A percentile compares a stretch with the other conserved stretches of the same genome.
Evolutionary conservation across 2,329 filamentous ascomycete genomes (phyloP).

Genomic region (Xylariaceae sp.): DNA sequence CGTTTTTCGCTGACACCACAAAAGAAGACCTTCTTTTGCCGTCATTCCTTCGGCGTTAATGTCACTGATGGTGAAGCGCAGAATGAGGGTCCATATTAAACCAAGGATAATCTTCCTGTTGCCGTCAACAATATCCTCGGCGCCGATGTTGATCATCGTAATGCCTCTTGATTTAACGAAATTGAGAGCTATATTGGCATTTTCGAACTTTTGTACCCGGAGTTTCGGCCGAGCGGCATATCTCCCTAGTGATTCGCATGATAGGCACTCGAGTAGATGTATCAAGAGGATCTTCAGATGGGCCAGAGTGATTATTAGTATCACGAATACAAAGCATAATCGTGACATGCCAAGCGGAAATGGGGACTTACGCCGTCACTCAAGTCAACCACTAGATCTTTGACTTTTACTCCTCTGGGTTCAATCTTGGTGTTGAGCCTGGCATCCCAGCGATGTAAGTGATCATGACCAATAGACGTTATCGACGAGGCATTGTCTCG

Average conservation of each 20-base stretch:
- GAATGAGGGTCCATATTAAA: conserved; percentile 96
- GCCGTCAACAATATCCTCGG: conserved; percentile 95
- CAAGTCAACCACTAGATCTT: conserved; percentile 82
- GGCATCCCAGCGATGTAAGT: conserved; percentile 25
- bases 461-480: neutral
- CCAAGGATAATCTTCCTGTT: conserved; percentile 97
- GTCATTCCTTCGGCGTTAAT: conserved; percentile 98
- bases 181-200: conserved; percentile 91
- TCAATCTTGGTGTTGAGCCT: conserved; percentile 97
- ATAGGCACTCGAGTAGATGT: conserved; percentile 93
- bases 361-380: conserved; percentile 75
- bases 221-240: conserved; percentile 96
- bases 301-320: conserved; percentile 1
- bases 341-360: neutral
- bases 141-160: conserved; percentile 97
- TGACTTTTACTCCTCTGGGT: conserved; percentile 69
- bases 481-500: conserved; percentile 18
- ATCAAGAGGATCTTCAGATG: conserved; percentile 74
- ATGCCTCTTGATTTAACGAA: conserved; percentile 89
- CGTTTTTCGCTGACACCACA: conserved; percentile 98
- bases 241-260: conserved; percentile 86
- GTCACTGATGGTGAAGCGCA: conserved; percentile 96
- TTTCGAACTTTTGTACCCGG: conserved; percentile 94
- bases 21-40: conserved; percentile 85
- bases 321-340: neutral